Base-by-base conservation (phyloP, 2,329 filamentous ascomycete species). In the Talaromyces atroroseus region DNA sequence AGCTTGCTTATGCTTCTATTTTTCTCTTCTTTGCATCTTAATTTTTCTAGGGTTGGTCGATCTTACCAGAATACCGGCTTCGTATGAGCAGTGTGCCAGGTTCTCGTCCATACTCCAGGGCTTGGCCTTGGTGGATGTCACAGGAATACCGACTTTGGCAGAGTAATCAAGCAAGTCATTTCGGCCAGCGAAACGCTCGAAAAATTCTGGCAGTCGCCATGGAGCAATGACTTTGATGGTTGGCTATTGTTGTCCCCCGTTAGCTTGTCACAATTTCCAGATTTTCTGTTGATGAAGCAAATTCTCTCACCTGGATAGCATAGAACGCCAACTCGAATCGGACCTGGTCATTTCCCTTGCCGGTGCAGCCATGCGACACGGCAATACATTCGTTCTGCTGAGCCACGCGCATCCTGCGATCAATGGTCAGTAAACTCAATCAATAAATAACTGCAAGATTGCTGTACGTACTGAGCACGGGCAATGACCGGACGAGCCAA, bases 21-120 rank as follows among this genome's bases (percentile, higher is more conserved):
- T 40, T 44, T n/a, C 18, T 20, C 8, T 44, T 18, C 7, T 23
- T 44, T 44, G 1, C 10, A 20, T 16, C 38, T 26, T 18, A 26
- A 26, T 23, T 1, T n/a, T 14, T 2, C 11, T n/a, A 34, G 16
- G n/a, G 26, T 20, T 2, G 20, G 26, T 34, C 1, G 29, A 8
- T 36, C 56, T 20, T 50, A 54, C 49, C 85, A 90, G 80, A 61
- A 86, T 86, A 68, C 89, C 89, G 52, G 86, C 86, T 78, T 95
- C 90, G 73, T 94, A 95, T 59, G 68, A 73, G 71, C 74, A 76
- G 65, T 92, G 88, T 56, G 85, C 87, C 65, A 89, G 63, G 66
- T 74, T 75, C 63, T 71, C 68, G 53, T 73, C 71, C 57, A 58
- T 58, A 29, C 52, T 54, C 52, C 57, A 56, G 44, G 57, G 53